These are phyloP conservation scores for Colletotrichum paranaense DNA, from an alignment of 2,329 filamentous ascomycete species.

Conservation along the genomic window DNA sequence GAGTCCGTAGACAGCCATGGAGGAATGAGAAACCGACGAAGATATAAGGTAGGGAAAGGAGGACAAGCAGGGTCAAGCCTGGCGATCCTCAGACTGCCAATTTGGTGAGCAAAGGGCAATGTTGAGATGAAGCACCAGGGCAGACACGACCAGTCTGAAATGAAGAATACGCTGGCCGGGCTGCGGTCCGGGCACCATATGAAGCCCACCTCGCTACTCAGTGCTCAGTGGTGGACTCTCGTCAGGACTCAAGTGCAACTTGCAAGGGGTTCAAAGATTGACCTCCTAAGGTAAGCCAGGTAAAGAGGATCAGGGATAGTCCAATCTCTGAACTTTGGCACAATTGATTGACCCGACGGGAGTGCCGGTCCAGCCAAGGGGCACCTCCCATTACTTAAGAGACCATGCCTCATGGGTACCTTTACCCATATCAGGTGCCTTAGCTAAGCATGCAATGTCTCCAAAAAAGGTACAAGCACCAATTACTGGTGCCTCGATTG, in stretches of 20 bases:
- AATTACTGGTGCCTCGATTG: background rate
- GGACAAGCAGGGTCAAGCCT: background rate
- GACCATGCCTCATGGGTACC: too few species aligned
- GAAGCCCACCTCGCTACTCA: background rate
- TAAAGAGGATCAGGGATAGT: background rate
- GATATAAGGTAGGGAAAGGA: background rate
- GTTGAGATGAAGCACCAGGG: background rate
- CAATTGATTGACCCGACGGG: background rate
- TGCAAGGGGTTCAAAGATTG: too few species aligned
- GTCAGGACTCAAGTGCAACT: too few species aligned
- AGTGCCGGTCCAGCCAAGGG: constrained; percentile 6
- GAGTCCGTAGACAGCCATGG: background rate
- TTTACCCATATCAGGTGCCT: too few species aligned
- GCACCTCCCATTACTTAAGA: too few species aligned
- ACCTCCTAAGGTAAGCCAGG: background rate
- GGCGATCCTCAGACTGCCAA: background rate
- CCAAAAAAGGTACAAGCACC: too few species aligned
- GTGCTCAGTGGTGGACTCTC: too few species aligned
- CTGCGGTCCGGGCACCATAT: background rate
- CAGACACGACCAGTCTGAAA: background rate
- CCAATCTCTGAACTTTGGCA: background rate
- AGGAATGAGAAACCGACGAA: background rate
- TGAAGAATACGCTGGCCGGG: background rate
- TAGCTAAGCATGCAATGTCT: background rate
- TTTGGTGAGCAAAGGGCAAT: background rate